Base-by-base conservation (phyloP, 306 rosid genomes). In the Geum urbanum region DNA sequence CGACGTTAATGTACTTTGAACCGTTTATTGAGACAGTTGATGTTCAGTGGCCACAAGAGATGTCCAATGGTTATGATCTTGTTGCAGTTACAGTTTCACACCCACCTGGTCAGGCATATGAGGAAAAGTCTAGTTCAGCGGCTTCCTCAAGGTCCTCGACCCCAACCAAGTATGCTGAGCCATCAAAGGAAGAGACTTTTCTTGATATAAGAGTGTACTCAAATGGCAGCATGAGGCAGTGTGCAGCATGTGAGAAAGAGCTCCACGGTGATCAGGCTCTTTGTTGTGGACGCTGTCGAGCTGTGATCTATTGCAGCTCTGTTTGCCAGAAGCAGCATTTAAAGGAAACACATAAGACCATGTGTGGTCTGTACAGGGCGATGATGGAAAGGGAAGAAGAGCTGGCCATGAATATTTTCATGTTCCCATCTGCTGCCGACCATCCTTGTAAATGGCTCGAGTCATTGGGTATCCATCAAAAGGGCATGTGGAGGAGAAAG, bases 341-440 rank as follows among this genome's bases (percentile, higher is more conserved):
- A 78, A 84, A 71, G 22, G 87, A 80, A 24, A 70, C 83, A 5
- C 87, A 82, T 77, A 84, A 80, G 72, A 81, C 72, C 76, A 67
- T 49, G 70, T 87, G 89, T 46, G 83, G 86, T 76, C 81, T 78
- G 63, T 84, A 84, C 87, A 78, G 76, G 77, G 85, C 82, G 35
- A 84, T 87, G 89, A 84, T 84, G 87, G 87, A 87, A 77, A 87
- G 87, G 70, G 89, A 84, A 74, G 89, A 87, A 74, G 92, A 87
- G 80, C 75, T 87, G 55, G 87, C 84, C 5, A 82, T 87, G 73
- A 76, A 80, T 24, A 82, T 82, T 49, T 87, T 84, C 81, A 40
- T 74, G 78, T 87, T 82, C 68, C 83, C 87, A 3, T 79, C 82
- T 69, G 77, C 80, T 55, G 89, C 86, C 56, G 89, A 84, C 59